These are phyloP conservation scores for Allium cepa DNA, from an alignment of 106 monocot genomes.

Conservation along the genomic window DNA sequence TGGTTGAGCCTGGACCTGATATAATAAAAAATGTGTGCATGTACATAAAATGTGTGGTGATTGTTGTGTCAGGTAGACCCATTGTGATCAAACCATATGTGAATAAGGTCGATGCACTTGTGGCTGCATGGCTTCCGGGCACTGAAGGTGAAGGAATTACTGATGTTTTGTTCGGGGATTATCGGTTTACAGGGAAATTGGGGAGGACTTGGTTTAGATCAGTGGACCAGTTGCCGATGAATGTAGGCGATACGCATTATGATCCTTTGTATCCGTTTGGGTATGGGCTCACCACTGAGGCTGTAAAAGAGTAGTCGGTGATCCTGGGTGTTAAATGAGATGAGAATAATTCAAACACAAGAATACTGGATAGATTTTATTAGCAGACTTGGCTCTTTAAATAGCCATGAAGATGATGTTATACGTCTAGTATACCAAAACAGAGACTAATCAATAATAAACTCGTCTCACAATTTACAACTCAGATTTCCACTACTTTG, in stretches of 20 bases:
- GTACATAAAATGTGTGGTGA: conserved; percentile 23
- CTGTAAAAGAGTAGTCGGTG: background rate
- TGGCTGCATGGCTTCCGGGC: conserved; percentile 54
- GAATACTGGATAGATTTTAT: too few relatives aligned
- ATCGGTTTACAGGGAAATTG: conserved; percentile 21
- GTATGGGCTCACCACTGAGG: conserved; percentile 9
- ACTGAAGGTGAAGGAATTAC: conserved; percentile 33
- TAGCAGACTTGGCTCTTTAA: too few relatives aligned
- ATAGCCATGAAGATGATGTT: too few relatives aligned
- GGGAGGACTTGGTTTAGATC: conserved; percentile 12
- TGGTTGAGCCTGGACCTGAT: conserved; percentile 31
- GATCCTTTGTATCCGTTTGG: conserved; percentile 20
- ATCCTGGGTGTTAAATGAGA: too few relatives aligned
- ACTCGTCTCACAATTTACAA: too few relatives aligned
- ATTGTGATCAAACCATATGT: conserved; percentile 37
- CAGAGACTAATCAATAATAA: too few relatives aligned
- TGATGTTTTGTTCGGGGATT: conserved; percentile 18
- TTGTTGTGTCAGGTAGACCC: conserved; percentile 34
- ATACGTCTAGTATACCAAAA: too few relatives aligned
- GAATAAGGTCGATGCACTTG: conserved; percentile 25
- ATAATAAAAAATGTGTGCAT: conserved; percentile 25
- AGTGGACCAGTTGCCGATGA: conserved; percentile 19
- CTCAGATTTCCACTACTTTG: too few relatives aligned
- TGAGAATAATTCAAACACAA: too few relatives aligned
- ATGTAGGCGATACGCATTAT: conserved; percentile 10